Evolutionary conservation across 2,329 filamentous ascomycete species (phyloP).

Genomic region (Macrophomina phaseolina): DNA sequence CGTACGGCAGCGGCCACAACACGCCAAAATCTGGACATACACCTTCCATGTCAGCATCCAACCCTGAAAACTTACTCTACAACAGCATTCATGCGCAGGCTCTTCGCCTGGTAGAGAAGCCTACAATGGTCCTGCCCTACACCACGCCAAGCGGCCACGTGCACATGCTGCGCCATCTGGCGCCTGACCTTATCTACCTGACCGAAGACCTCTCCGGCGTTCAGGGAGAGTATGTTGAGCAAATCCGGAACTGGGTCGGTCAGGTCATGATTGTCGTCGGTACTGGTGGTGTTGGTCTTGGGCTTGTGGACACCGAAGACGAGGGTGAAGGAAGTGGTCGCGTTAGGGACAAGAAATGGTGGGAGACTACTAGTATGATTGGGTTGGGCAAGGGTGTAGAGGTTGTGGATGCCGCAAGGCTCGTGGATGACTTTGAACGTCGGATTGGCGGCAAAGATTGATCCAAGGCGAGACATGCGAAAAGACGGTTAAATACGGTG

Average conservation of each 20-base stretch:
- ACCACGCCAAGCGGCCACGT: constrained; percentile 81
- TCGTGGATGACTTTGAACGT: constrained; percentile 86
- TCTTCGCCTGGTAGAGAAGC: constrained; percentile 77
- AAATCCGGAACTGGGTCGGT: constrained; percentile 64
- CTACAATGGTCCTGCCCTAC: constrained; percentile 87
- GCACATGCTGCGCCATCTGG: constrained; percentile 84
- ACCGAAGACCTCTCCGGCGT: constrained; percentile 82
- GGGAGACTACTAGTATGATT: constrained; percentile 66
- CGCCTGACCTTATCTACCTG: constrained; percentile 85
- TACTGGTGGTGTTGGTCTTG: constrained; percentile 46
- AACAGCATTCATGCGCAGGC: constrained; percentile 83
- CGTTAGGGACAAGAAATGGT: constrained; percentile 65
- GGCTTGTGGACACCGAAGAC: constrained; percentile 64
- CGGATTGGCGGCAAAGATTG: constrained; percentile 69
- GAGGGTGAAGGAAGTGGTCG: constrained; percentile 74
- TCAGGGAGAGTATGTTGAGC: constrained; percentile 74
- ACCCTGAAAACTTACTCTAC: constrained; percentile 63
- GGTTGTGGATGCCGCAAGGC: constrained; percentile 80
- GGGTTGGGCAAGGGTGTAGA: constrained; percentile 87
- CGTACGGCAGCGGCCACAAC: constrained; percentile 49
- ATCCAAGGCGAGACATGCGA: constrained; percentile 9
- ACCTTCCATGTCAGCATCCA: constrained; percentile 29
- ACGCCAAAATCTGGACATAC: constrained; percentile 39
- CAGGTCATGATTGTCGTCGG: constrained; percentile 66
- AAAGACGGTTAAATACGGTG: background rate